phyloP scores from a whole-genome alignment of 2,329 filamentous ascomycete genomes.

The Colletotrichum noveboracense region DNA sequence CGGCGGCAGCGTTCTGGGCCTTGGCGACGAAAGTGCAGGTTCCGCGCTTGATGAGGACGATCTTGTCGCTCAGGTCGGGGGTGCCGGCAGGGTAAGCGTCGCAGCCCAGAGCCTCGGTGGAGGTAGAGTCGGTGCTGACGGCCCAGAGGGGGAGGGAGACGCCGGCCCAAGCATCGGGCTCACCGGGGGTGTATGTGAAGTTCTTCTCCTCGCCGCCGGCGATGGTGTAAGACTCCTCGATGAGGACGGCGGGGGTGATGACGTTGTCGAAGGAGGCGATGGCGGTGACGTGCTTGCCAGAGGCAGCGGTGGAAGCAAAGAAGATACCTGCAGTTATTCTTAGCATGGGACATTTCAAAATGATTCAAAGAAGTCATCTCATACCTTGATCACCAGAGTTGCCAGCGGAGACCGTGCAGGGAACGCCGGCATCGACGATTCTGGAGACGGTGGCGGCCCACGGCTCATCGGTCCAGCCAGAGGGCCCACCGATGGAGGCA shows the following conservation, averaged over 20 bases:
- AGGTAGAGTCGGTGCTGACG: slow-evolving; percentile 50
- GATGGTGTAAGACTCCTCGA: slow-evolving; percentile 45
- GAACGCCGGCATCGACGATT: slow-evolving; percentile 58
- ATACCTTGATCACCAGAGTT: slow-evolving; percentile 49
- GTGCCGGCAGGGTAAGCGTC: slow-evolving; percentile 54
- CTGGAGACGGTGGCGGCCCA: slow-evolving; percentile 55
- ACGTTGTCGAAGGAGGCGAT: slow-evolving; percentile 57
- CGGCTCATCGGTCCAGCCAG: slow-evolving; percentile 58
- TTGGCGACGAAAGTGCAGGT: slow-evolving; percentile 62
- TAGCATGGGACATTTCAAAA: neutral
- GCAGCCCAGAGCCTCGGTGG: slow-evolving; percentile 56
- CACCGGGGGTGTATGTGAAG: slow-evolving; percentile 50
- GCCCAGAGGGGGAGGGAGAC: slow-evolving; percentile 56
- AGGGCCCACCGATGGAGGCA: slow-evolving; percentile 55
- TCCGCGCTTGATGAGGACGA: slow-evolving; percentile 66
- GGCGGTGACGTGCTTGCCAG: slow-evolving; percentile 51
- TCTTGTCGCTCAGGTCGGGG: slow-evolving; percentile 60
- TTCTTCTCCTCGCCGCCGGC: slow-evolving; percentile 33
- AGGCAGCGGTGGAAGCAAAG: slow-evolving; percentile 53
- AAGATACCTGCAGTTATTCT: slow-evolving; percentile 36
- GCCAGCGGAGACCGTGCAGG: slow-evolving; percentile 58
- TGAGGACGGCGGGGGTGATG: slow-evolving; percentile 46
- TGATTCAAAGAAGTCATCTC: neutral
- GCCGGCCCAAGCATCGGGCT: slow-evolving; percentile 46
- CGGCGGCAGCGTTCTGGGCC: slow-evolving; percentile 54